These are phyloP conservation scores for Rhypophila decipiens DNA, from an alignment of 495 filamentous ascomycete species.

Conservation along the genomic window DNA sequence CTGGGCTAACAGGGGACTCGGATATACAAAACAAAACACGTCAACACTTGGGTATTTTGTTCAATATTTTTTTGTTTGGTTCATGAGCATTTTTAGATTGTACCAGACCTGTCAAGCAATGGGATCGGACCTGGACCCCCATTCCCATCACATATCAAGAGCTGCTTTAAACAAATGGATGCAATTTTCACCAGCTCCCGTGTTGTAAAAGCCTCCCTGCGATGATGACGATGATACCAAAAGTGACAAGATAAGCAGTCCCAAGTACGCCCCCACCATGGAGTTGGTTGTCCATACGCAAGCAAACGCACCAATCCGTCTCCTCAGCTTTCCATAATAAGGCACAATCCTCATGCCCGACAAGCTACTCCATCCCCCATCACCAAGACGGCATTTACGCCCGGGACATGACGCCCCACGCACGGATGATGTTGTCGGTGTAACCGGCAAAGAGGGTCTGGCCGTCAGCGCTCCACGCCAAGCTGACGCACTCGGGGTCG, in stretches of 20 bases:
- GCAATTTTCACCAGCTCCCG: slow-evolving; percentile 26
- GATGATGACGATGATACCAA: slow-evolving; percentile 24
- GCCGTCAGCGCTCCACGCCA: slow-evolving; percentile 97
- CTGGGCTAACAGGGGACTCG: background rate
- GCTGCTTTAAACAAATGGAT: slow-evolving; percentile 9
- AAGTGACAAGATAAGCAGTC: slow-evolving; percentile 33
- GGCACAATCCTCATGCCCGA: slow-evolving; percentile 18
- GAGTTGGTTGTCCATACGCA: slow-evolving; percentile 30
- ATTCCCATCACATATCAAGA: slow-evolving; percentile 10
- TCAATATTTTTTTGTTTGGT: slow-evolving; percentile 18
- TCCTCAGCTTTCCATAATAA: slow-evolving; percentile 10
- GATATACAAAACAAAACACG: background rate
- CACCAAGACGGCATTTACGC: slow-evolving; percentile 36
- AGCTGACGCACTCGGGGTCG: slow-evolving; percentile 94
- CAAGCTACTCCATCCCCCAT: slow-evolving; percentile 12
- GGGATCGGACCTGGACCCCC: slow-evolving; percentile 7
- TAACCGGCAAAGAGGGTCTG: slow-evolving; percentile 99
- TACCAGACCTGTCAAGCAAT: slow-evolving; percentile 23
- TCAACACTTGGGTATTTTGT: slow-evolving; percentile 1
- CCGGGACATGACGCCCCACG: slow-evolving; percentile 92
- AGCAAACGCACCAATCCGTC: slow-evolving; percentile 18
- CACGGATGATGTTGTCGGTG: slow-evolving; percentile 99
- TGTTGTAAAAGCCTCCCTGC: slow-evolving; percentile 26
- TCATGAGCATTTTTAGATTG: slow-evolving; percentile 23
- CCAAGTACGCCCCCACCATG: slow-evolving; percentile 34